These are phyloP conservation scores for Cordyceps farinosa DNA, from an alignment of 2,329 filamentous ascomycete species.

Conservation along the genomic window DNA sequence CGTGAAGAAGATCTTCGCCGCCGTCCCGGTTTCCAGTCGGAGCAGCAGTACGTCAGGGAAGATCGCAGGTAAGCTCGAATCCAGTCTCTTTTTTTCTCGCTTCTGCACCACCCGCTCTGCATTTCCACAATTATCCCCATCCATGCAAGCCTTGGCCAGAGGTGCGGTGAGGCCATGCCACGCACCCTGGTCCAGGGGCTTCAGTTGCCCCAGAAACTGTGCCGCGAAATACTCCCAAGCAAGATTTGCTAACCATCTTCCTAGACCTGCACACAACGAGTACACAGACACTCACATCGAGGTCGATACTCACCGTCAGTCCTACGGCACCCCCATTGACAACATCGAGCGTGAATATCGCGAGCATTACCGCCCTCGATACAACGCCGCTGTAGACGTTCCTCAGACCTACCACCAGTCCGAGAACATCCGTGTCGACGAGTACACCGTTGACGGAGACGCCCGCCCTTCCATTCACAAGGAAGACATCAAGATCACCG, in stretches of 20 bases:
- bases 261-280: slow-evolving; percentile 37
- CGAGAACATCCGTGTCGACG: slow-evolving; percentile 29
- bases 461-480: slow-evolving; percentile 43
- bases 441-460: slow-evolving; percentile 38
- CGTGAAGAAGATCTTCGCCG: slow-evolving; percentile 72
- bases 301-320: slow-evolving; percentile 52
- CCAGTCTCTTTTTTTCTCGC: background rate
- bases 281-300: slow-evolving; percentile 66
- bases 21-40: slow-evolving; percentile 63
- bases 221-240: background rate
- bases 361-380: slow-evolving; percentile 54
- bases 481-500: slow-evolving; percentile 57
- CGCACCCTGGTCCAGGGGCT: slow-evolving; percentile 12
- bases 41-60: slow-evolving; percentile 49
- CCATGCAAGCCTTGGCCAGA: slow-evolving; percentile 9
- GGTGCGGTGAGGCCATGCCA: slow-evolving; percentile 13
- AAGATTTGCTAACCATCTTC: background rate
- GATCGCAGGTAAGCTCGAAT: slow-evolving; percentile 49
- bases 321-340: slow-evolving; percentile 54
- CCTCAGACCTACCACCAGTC: slow-evolving; percentile 26
- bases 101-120: slow-evolving; percentile 11
- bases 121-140: slow-evolving; percentile 13
- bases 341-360: slow-evolving; percentile 65
- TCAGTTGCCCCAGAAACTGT: slow-evolving; percentile 6
- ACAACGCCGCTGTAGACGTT: slow-evolving; percentile 36